Evolutionary conservation across 1,284 basidiomycete species (phyloP), one percentile per base, ranked within the genome.

Genomic region (Laetiporus sulphureus): DNA sequence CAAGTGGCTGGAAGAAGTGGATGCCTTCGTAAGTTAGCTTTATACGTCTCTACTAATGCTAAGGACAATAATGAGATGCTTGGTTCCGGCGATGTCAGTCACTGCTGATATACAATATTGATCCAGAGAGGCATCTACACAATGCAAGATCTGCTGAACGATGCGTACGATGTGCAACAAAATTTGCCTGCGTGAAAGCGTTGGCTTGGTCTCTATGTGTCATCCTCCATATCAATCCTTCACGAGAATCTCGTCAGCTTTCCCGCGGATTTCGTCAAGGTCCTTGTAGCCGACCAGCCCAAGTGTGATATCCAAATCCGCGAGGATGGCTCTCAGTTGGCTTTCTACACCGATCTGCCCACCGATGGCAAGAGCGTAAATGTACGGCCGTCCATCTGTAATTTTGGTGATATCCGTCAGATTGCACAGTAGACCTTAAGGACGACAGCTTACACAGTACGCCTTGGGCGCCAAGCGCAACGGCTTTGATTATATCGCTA

Each of bases 401-500:
- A 33, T n/a, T n/a, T n/a, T n/a, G n/a, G 40, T 30, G 29, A 24
- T 38, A 18, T 71, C 81, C 53, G 50, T 85, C 73, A 22, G 64
- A 82, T 51, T 83, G 75, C 1, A 81, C 81, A 0, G 83, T 61
- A 1, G 82, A 79, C n/a, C 84, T 56, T 0, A 85, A 85, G 61
- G 88, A 88, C 20, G 22, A 7, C 32, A 20, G 43, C 60, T 23
- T 32, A 85, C 82, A 61, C 15, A 85, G 55, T 7, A 86, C 73
- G 23, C 65, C 83, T 51, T 84, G 76, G 1, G 83, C 83, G 29
- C 83, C 83, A 1, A 86, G 63, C 1, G 82, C 82, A 20, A 86
- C 57, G 0, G 88, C 88, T 60, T 90, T 89, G 61, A 90, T 72
- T 36, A 89, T 74, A 46, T 91, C 88, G 38, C 77, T 74, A 8